Evolutionary conservation across 2,329 filamentous ascomycete species (phyloP).

Genomic region (Phialemoniopsis sp.): DNA sequence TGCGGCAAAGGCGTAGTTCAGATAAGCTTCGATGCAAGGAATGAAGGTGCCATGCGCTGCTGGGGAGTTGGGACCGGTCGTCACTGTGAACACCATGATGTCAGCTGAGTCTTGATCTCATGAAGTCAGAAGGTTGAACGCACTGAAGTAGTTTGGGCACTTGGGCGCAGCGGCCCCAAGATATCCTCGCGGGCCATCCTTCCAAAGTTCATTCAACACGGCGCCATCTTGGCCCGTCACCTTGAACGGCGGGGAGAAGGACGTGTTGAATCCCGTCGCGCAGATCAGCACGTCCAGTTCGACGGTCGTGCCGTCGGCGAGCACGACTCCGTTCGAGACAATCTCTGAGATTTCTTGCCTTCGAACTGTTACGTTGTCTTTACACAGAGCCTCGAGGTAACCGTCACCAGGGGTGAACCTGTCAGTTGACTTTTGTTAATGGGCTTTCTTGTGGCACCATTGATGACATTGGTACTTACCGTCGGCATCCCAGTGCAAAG

Average conservation of each 20-base stretch:
- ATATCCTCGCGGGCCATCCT: constrained; percentile 7
- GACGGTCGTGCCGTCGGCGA: constrained; percentile 20
- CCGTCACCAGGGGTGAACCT: constrained; percentile 35
- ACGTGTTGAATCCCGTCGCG: constrained; percentile 31
- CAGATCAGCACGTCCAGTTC: constrained; percentile 22
- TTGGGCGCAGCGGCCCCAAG: constrained; percentile 9
- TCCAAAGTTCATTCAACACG: constrained; percentile 13
- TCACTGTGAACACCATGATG: too few relatives aligned
- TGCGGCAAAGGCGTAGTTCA: constrained; percentile 2
- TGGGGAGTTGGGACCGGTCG: constrained; percentile 10
- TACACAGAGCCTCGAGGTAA: constrained; percentile 34
- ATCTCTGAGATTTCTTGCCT: constrained; percentile 31
- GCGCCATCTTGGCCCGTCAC: constrained; percentile 7
- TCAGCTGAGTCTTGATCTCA: too few relatives aligned
- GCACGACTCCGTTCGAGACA: constrained; percentile 21
- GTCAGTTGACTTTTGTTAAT: too few relatives aligned
- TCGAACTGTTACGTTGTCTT: constrained; percentile 38
- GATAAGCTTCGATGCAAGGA: constrained; percentile 11
- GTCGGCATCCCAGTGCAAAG: constrained; percentile 38
- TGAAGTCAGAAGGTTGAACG: too few relatives aligned
- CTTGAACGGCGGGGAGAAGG: constrained; percentile 25
- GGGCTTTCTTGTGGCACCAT: too few relatives aligned
- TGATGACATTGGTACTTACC: too few relatives aligned
- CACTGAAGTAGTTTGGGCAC: constrained; percentile 14
- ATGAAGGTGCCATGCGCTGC: constrained; percentile 10